Evolutionary conservation across 2,329 filamentous ascomycete species (phyloP), one percentile per base, ranked within the genome.

Genomic region (Fusarium compactum): DNA sequence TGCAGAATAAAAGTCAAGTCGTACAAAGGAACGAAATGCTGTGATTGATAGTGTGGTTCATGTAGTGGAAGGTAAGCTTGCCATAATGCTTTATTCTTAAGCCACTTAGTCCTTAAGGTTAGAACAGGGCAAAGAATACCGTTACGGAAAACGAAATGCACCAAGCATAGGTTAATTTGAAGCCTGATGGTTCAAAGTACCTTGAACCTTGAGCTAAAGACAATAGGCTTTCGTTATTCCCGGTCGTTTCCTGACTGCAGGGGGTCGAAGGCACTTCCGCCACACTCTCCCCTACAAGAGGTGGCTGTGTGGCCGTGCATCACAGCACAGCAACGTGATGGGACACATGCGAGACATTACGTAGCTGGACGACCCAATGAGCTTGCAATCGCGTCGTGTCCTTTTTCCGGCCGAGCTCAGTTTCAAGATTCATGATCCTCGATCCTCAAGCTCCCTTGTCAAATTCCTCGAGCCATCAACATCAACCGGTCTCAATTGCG

Each of bases 361-460:
- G 58, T 66, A 67, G 70, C 61, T 65, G 58, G 54, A 73, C 64
- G 63, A 72, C 46, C 74, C 74, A 76, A 76, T 76, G 51, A 76
- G 70, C 74, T 63, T 73, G 64, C 74, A 74, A 73, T 74, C 74
- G 74, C 74, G 74, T 76, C 74, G 74, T 76, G 74, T 76, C 74
- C 74, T 76, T 74, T 76, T 76, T 75, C 70, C 53, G 61, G 62
- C 68, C 58, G 58, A 70, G 51, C 44, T 62, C 52, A 69, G 66
- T 66, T 57, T 66, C 57, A 59, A 74, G 68, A 71, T 72, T 73
- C 70, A 72, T 71, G 70, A 67, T 71, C 59, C 50, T 63, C 64
- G 70, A 67, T 71, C 57, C 50, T 63, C 64, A 61, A 73, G 65
- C 70, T 74, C 71, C 63, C 67, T 71, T 71, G 67, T 62, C 56